Base-by-base conservation (phyloP, 176 grass and related monocot species). In the Triticum turgidum region DNA sequence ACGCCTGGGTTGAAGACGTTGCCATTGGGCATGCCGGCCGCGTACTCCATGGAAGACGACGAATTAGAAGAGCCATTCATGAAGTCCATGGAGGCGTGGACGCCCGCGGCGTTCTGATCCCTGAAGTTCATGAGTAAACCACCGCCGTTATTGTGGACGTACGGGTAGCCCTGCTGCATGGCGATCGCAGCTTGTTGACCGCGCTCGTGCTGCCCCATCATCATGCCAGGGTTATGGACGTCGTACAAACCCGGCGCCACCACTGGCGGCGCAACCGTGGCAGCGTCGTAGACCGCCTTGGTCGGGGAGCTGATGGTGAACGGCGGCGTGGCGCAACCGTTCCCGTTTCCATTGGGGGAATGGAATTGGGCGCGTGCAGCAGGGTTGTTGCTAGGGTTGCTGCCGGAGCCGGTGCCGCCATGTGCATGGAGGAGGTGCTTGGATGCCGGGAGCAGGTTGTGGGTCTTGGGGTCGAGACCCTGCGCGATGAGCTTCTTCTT, bases 401-500 rank as follows among this genome's bases (percentile, higher is more conserved):
- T 91, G 33, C 78, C 11, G 42, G 45, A 83, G 77, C 58, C 59
- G 84, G 45, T 86, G 77, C 38, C 22, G 44, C 25, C 27, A 30
- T 76, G 45, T 27, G 45, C 61, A 59, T 89, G 71, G 82, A 82
- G 83, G 87, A 88, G 86, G 3, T 77, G 74, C 80, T 70, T 93
- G 32, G 94, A 94, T 5, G 92, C 84, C 14, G 90, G 94, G 62
- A 99, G 93, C 25, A 99, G 91, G 87, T 99, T 99, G 83, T 99
- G 97, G 14, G 97, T 99, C 90, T 87, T 96, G 33, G 97, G 97
- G 76, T 99, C 97, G 66, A 99, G 87, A 14, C 97, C 97, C 58
- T 99, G 97, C 22, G 97, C 97, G 47, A 99, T 91, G 79, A 99
- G 83, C 87, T 99, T 99, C 91, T 99, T 99, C 94, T 97, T 99